Evolutionary conservation across 257 asterid species (phyloP).

Genomic region (Striga asiatica): DNA sequence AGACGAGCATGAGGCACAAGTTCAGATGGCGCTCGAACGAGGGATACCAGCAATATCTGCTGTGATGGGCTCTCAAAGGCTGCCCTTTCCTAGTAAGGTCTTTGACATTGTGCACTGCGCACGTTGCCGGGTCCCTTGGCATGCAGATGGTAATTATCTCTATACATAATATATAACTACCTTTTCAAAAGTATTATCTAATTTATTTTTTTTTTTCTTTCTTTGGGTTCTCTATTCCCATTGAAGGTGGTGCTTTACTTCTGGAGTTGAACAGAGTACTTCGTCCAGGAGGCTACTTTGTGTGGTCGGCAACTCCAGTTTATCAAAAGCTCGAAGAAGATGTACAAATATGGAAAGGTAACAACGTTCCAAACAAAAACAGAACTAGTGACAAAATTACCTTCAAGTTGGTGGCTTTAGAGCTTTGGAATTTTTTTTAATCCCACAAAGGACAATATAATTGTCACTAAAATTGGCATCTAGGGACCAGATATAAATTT

Average conservation of each 20-base stretch:
- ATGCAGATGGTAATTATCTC: constrained; percentile 47
- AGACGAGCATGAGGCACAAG: constrained; percentile 92
- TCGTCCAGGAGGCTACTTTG: constrained; percentile 80
- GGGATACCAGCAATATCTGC: constrained; percentile 94
- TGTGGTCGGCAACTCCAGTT: constrained; percentile 96
- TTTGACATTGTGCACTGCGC: constrained; percentile 84
- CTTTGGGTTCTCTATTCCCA: too few species aligned
- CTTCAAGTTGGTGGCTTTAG: too few species aligned
- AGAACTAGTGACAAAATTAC: too few species aligned
- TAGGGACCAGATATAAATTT: too few species aligned
- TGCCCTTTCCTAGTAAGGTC: constrained; percentile 76
- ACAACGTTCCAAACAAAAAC: too few species aligned
- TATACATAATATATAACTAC: background rate
- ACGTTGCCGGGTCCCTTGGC: constrained; percentile 97
- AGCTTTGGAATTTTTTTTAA: too few species aligned
- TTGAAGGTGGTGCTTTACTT: constrained; percentile 74
- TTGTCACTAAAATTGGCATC: too few species aligned
- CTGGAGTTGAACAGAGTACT: constrained; percentile 80
- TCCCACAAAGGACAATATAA: too few species aligned
- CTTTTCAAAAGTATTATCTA: background rate
- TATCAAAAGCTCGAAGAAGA: constrained; percentile 76
- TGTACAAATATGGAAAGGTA: constrained; percentile 71
- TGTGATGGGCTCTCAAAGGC: constrained; percentile 81
- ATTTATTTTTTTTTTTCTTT: constrained; percentile 18
- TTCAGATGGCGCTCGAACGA: constrained; percentile 81